These are phyloP conservation scores for Aspergillus clavatus DNA, from an alignment of 2,329 filamentous ascomycete species.

Conservation along the genomic window DNA sequence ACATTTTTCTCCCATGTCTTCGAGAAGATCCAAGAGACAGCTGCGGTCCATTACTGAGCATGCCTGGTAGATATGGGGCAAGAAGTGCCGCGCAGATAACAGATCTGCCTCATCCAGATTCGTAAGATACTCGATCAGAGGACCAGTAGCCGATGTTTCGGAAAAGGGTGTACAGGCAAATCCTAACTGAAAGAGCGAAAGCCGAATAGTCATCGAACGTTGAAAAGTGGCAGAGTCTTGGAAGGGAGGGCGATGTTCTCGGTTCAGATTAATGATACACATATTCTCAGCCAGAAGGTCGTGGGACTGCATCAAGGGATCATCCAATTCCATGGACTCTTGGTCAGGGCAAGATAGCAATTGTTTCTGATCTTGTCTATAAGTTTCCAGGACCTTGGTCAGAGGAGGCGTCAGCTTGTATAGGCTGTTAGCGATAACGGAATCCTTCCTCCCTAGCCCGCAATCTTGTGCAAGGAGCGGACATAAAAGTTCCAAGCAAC, in stretches of 20 bases:
- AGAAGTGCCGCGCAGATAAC: slow-evolving; percentile 29
- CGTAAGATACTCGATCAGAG: slow-evolving; percentile 34
- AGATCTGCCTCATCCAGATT: slow-evolving; percentile 36
- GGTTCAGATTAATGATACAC: slow-evolving; percentile 26
- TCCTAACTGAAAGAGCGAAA: slow-evolving; percentile 27
- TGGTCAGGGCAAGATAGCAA: slow-evolving; percentile 8
- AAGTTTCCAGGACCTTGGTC: slow-evolving; percentile 27
- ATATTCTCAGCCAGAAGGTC: slow-evolving; percentile 20
- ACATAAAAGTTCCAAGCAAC: slow-evolving; percentile 31
- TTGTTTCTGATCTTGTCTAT: slow-evolving; percentile 19
- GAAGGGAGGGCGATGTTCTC: slow-evolving; percentile 29
- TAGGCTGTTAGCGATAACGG: slow-evolving; percentile 21
- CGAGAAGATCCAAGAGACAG: slow-evolving; percentile 44
- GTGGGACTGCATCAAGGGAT: slow-evolving; percentile 26
- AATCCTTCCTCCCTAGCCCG: slow-evolving; percentile 12
- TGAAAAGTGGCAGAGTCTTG: slow-evolving; percentile 34
- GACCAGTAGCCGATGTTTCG: slow-evolving; percentile 1
- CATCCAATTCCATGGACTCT: slow-evolving; percentile 44
- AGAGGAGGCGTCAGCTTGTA: slow-evolving; percentile 26
- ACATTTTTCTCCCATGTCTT: slow-evolving; percentile 45
- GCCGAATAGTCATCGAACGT: slow-evolving; percentile 31
- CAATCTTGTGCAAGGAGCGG: slow-evolving; percentile 27
- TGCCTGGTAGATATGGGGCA: slow-evolving; percentile 27
- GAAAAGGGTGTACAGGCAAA: slow-evolving; percentile 6
- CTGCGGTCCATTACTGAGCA: slow-evolving; percentile 27